Evolutionary conservation across 306 rosid species (phyloP).

Genomic region (Prunus mongolica): DNA sequence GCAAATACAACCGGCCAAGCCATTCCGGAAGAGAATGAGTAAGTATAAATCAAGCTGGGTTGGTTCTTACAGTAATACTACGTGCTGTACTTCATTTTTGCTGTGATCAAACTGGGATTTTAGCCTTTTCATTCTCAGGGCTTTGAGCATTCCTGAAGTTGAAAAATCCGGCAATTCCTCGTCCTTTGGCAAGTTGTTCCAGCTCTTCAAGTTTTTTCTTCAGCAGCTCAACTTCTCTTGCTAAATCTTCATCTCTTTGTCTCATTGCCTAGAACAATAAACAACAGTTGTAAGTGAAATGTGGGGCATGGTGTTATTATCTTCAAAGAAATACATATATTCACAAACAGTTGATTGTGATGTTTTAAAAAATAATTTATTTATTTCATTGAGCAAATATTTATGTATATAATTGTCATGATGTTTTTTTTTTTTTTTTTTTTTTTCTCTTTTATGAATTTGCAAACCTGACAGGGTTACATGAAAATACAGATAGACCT

Average conservation of each 20-base stretch:
- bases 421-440: no score
- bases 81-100: background rate
- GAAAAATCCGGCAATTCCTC: constrained; percentile 43
- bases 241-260: constrained; percentile 40
- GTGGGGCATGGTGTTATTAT: background rate
- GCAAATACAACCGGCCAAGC: background rate
- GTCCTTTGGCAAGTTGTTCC: constrained; percentile 51
- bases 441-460: no score
- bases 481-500: no score
- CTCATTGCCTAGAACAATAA: constrained; percentile 46
- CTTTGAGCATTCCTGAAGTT: constrained; percentile 31
- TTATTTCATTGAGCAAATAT: no score
- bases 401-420: no score
- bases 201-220: constrained; percentile 45
- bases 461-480: no score
- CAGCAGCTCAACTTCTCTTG: constrained; percentile 39
- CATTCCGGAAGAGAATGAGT: background rate
- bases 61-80: background rate
- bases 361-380: no score
- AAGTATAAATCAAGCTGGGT: background rate
- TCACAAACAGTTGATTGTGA: background rate
- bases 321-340: background rate
- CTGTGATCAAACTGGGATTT: constrained; percentile 18
- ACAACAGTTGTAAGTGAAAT: background rate
- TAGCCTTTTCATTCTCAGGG: constrained; percentile 20